Base-by-base conservation (phyloP, 257 asterid species). In the Solanum commersonii region DNA sequence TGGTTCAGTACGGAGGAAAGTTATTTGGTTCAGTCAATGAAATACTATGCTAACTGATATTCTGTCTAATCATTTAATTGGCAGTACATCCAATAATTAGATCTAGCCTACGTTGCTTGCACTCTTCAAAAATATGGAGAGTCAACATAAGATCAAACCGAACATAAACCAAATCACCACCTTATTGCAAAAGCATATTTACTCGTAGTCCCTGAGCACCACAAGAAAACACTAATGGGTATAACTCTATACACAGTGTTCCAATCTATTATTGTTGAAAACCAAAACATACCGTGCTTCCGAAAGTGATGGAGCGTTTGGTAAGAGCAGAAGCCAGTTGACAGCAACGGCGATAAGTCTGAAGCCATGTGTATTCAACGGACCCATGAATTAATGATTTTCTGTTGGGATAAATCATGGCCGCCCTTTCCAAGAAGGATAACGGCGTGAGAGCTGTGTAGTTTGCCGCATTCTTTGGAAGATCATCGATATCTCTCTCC, bases 281-380 rank as follows among this genome's bases (percentile, higher is more conserved):
- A 42, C 46, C 46, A 42, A 42, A 42, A 25, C 27, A 16, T 86
- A 97, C 98, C 34, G 99, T 97, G 97, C 90, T 88, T 5, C 99
- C 99, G 35, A 92, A 95, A 90, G 95, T 91, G 91, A 96, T 87
- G 89, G 93, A 93, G 27, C 94, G 93, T 60, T 81, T 89, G 14
- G 89, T 37, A 86, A 97, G 98, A 49, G 99, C 98, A 90, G 99
- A 97, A 23, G 99, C 98, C 49, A 97, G 92, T 84, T 94, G 94
- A 89, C 98, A 94, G 92, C 99, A 97, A 6, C 99, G 98, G 6
- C 90, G 91, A 92, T 96, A 97, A 84, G 99, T 97, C 91, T 97
- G 98, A 4, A 84, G 95, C 98, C 99, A 97, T 84, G 98, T 96
- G 91, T 94, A 97, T 3, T 88, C 77, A 10, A 91, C 83, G 10